These are phyloP conservation scores for Rhizophora mangle DNA, from an alignment of 345 rosid genomes.

Conservation along the genomic window DNA sequence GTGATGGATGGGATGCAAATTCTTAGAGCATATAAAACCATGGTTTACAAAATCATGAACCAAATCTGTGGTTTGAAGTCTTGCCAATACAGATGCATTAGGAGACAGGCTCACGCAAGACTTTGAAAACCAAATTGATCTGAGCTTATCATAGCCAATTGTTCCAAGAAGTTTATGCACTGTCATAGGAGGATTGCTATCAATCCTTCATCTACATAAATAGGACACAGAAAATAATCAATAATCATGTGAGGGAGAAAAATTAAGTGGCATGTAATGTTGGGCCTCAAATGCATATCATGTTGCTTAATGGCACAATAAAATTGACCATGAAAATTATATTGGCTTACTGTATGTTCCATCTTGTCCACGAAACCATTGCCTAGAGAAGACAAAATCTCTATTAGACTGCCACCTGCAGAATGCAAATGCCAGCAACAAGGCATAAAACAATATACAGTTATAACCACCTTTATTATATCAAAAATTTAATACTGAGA, in stretches of 20 bases:
- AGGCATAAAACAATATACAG: slow-evolving; percentile 7
- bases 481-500: neutral
- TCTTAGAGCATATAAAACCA: neutral
- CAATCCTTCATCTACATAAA: neutral
- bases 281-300: neutral
- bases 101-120: too few relatives aligned
- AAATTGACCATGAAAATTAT: slow-evolving; percentile 7
- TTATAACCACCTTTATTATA: neutral
- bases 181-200: neutral
- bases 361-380: slow-evolving; percentile 96
- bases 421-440: slow-evolving; percentile 20
- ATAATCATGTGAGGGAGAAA: neutral
- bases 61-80: neutral
- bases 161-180: neutral
- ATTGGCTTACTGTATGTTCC: slow-evolving; percentile 86
- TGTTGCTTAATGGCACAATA: slow-evolving; percentile 4
- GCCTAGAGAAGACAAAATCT: slow-evolving; percentile 95
- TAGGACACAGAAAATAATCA: neutral
- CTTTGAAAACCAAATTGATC: neutral
- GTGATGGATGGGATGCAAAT: neutral
- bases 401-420: slow-evolving; percentile 86
- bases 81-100: neutral
- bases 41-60: neutral
- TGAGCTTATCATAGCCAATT: neutral
- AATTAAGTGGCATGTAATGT: slow-evolving; percentile 2